Conservation (phyloP, 768 basidiomycete genomes). For the Calvatia gigantea region DNA sequence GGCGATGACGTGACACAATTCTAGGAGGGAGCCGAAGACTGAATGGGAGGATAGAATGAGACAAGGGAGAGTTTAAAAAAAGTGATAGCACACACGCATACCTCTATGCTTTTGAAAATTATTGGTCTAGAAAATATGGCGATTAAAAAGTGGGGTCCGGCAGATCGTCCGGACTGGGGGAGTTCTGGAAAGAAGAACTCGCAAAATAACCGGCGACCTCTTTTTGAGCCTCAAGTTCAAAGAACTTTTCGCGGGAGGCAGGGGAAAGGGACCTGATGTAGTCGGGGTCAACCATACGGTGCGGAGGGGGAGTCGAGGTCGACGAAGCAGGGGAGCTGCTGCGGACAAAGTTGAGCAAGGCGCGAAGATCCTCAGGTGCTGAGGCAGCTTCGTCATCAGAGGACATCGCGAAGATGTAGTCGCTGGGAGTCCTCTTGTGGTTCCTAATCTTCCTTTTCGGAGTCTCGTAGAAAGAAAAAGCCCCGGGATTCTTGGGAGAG, state of each 20-base stretch:
- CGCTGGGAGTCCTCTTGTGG: conserved; percentile 64
- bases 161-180: conserved; percentile 78
- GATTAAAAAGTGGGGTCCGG: conserved; percentile 61
- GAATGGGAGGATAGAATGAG: not conserved
- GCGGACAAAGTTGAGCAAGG: conserved; percentile 26
- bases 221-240: conserved; percentile 30
- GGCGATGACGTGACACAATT: conserved; percentile 10
- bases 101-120: conserved; percentile 28
- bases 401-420: conserved; percentile 72
- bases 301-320: conserved; percentile 17
- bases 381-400: conserved; percentile 61
- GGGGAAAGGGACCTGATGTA: conserved; percentile 18
- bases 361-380: conserved; percentile 27
- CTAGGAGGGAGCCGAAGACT: conserved; percentile 5
- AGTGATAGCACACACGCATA: conserved; percentile 5
- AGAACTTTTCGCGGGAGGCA: conserved; percentile 23
- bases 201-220: conserved; percentile 58
- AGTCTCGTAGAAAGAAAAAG: conserved; percentile 38
- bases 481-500: conserved; percentile 20
- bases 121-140: conserved; percentile 15
- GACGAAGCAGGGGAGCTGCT: conserved; percentile 12
- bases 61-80: not conserved
- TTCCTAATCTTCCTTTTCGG: conserved; percentile 29
- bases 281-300: conserved; percentile 9
- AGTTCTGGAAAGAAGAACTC: conserved; percentile 83